Base-by-base conservation (phyloP, 352 stramenopile species). In the Phytopythium oedochilum region DNA sequence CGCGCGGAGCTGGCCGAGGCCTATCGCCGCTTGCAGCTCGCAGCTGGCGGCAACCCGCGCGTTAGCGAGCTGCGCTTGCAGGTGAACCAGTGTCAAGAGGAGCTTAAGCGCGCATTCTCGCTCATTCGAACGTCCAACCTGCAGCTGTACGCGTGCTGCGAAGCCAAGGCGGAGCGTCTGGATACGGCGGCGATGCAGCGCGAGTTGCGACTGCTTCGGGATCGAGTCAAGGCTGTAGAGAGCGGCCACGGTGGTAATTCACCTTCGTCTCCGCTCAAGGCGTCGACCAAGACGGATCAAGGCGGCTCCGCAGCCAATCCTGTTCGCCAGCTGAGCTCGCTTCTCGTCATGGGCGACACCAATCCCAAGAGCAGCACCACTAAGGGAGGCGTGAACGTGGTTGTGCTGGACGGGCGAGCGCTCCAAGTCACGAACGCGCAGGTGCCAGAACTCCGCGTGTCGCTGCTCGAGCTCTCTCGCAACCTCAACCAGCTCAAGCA, bases 401-500 rank as follows among this genome's bases (percentile, higher is more conserved):
- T 40, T 10, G 22, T 53, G 20, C 29, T 53, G 3, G 47, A 55
- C 25, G 49, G 49, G 2, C 32, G 38, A 15, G n/a, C 60, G 2
- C 61, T 73, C 2, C 60, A 75, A 25, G 51, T 86, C 6, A 61
- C 61, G 7, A 44, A 47, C 0, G 55, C 61, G 0, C 76, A 90
- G 44, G 72, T 93, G 9, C 80, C 83, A 42, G 72, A 86, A 44
- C 57, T 93, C 29, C 83, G 83, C 10, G 74, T 90, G 3, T 86
- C 76, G 29, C 55, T 93, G 4, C 59, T 93, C 6, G 83, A 93
- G 55, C 55, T 93, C 34, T 83, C 75, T 5, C 73, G 74, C 3
- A 90, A 89, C 52, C 63, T 93, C 22, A 83, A 88, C n/a, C 15
- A 80, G 23, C 59, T 91, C 12, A 78, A 83, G 20, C 69, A 87